Evolutionary conservation across 345 rosid species (phyloP), one percentile per base, ranked within the genome.

Genomic region (Melastoma malabathricum): DNA sequence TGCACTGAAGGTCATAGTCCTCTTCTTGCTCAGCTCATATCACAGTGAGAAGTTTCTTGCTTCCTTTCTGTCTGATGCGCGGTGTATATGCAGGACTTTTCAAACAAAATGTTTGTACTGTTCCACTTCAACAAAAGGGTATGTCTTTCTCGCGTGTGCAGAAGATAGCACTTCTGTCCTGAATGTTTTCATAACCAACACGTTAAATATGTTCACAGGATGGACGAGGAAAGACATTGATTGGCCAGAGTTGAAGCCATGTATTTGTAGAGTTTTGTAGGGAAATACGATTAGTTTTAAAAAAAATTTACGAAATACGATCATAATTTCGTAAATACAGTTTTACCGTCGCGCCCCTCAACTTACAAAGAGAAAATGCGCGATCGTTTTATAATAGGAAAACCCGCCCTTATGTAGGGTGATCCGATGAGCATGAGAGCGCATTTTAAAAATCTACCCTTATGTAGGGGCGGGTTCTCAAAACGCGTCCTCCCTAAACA

Each of bases 241-340:
- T 29, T 92, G 96, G 94, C 96, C 96, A 0, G 86, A 87, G 71
- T 59, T 92, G 53, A 90, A 90, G 68, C 89, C 98, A 57, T 89
- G 97, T 63, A 43, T 89, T n/a, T n/a, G n/a, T n/a, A n/a, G n/a
- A n/a, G n/a, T n/a, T n/a, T n/a, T n/a, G n/a, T n/a, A n/a, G n/a
- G n/a, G n/a, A n/a, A n/a, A n/a, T n/a, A n/a, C n/a, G n/a, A n/a
- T n/a, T n/a, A n/a, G n/a, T n/a, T n/a, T n/a, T n/a, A n/a, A n/a
- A n/a, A n/a, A n/a, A n/a, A n/a, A n/a, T n/a, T n/a, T n/a, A n/a
- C n/a, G n/a, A n/a, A n/a, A n/a, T n/a, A n/a, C n/a, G n/a, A n/a
- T n/a, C n/a, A n/a, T n/a, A n/a, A n/a, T n/a, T n/a, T n/a, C n/a
- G n/a, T n/a, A n/a, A n/a, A n/a, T n/a, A n/a, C n/a, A n/a, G n/a